phyloP scores from a whole-genome alignment of 106 monocot genomes.

The Agapanthus africanus region DNA sequence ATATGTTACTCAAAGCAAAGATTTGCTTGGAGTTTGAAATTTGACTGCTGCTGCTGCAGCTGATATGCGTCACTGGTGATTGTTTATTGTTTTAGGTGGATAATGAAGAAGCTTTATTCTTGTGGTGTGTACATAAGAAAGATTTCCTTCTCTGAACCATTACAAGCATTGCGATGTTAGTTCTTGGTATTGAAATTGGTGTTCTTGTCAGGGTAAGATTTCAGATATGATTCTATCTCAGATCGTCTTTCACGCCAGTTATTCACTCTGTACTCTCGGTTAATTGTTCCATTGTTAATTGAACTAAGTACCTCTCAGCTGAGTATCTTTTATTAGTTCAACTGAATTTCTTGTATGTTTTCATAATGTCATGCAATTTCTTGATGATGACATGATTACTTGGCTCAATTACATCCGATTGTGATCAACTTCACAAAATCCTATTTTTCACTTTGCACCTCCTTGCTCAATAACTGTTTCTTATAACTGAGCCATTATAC shows the following conservation, averaged over 20 bases:
- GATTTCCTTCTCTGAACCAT: constrained; percentile 95
- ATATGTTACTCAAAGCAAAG: no score
- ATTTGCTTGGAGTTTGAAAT: no score
- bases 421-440: neutral
- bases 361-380: neutral
- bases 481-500: no score
- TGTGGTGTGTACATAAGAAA: constrained; percentile 94
- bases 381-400: neutral
- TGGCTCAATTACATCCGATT: neutral
- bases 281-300: no score
- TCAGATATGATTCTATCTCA: neutral
- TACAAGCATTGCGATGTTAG: constrained; percentile 69
- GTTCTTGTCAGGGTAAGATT: constrained; percentile 89
- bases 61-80: no score
- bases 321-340: no score
- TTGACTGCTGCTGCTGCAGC: no score
- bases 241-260: neutral
- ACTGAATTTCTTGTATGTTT: neutral
- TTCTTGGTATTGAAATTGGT: constrained; percentile 94
- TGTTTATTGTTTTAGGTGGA: constrained; percentile 52
- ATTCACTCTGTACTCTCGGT: no score
- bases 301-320: no score
- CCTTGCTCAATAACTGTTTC: no score
- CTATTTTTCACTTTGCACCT: no score
- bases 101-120: constrained; percentile 87